Percentiles rank a stretch among this genome's conserved stretches.
phyloP scores from a whole-genome alignment of 2,329 filamentous ascomycete species.

The Xenoacremonium recifei region DNA sequence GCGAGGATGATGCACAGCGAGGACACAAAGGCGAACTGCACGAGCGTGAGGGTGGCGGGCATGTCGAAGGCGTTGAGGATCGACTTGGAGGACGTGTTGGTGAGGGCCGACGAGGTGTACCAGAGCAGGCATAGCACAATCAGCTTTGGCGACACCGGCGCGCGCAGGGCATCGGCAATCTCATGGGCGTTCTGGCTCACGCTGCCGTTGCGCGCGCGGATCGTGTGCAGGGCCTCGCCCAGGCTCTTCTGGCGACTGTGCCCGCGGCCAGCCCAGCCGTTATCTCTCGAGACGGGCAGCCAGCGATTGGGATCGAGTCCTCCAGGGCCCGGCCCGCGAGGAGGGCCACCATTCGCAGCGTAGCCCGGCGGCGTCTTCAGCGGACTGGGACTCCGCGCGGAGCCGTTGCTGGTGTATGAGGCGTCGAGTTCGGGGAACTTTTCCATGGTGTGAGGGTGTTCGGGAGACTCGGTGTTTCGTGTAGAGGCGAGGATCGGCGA shows the following conservation, averaged over 20 bases:
- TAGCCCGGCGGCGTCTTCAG: conserved; percentile 21
- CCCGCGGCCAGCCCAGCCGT: conserved; percentile 36
- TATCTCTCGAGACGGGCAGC: conserved; percentile 24
- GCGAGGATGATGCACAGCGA: conserved; percentile 81
- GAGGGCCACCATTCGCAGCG: conserved; percentile 27
- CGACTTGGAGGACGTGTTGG: conserved; percentile 96
- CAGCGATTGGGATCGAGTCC: conserved; percentile 30
- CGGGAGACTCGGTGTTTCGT: too few relatives aligned
- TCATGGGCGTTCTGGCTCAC: conserved; percentile 92
- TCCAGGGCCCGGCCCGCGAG: too few relatives aligned
- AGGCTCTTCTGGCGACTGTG: conserved; percentile 83
- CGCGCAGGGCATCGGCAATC: conserved; percentile 85
- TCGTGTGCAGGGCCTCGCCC: conserved; percentile 80
- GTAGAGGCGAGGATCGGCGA: background rate
- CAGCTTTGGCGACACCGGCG: conserved; percentile 83
- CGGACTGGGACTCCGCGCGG: conserved; percentile 26
- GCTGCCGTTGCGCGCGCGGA: conserved; percentile 77
- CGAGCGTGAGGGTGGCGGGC: conserved; percentile 84
- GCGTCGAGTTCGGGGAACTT: conserved; percentile 58
- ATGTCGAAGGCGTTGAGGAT: conserved; percentile 90
- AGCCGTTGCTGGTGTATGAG: conserved; percentile 20
- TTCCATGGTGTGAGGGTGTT: conserved; percentile 41
- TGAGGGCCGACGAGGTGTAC: conserved; percentile 94
- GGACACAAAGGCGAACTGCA: conserved; percentile 93
- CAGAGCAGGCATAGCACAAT: conserved; percentile 85